A percentile compares a stretch with the other conserved stretches of the same genome.
Evolutionary conservation across 306 rosid genomes (phyloP).

Genomic region (Quercus aquifolioides): DNA sequence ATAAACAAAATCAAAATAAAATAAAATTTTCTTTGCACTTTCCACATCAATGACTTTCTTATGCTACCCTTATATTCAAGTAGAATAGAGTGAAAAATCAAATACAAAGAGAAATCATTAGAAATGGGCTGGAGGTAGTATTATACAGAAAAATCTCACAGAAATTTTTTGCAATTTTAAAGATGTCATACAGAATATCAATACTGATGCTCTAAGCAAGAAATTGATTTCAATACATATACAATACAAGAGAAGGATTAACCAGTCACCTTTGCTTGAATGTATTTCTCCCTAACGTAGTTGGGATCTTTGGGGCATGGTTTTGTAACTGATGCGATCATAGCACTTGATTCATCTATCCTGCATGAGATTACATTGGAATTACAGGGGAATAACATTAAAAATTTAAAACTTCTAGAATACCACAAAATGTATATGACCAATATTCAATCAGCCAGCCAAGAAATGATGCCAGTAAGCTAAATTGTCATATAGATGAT

Average conservation of each 20-base stretch:
- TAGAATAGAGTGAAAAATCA: too few species aligned
- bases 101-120: background rate
- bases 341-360: slow-evolving; percentile 33
- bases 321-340: slow-evolving; percentile 37
- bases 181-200: background rate
- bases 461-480: background rate
- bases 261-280: slow-evolving; percentile 69
- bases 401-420: background rate
- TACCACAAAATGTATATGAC: background rate
- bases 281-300: slow-evolving; percentile 72
- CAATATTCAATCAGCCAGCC: background rate
- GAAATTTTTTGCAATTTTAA: background rate
- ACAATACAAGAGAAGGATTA: background rate
- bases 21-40: too few species aligned
- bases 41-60: too few species aligned
- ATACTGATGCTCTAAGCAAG: slow-evolving; percentile 8
- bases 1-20: too few species aligned
- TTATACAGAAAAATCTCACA: background rate
- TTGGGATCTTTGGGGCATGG: slow-evolving; percentile 61
- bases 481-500: background rate
- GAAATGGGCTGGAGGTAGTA: too few species aligned
- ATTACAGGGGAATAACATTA: background rate
- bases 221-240: slow-evolving; percentile 7
- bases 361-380: slow-evolving; percentile 42
- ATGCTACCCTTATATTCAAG: too few species aligned